Evolutionary conservation across 257 asterid species (phyloP).

Genomic region (Osmanthus fragrans): DNA sequence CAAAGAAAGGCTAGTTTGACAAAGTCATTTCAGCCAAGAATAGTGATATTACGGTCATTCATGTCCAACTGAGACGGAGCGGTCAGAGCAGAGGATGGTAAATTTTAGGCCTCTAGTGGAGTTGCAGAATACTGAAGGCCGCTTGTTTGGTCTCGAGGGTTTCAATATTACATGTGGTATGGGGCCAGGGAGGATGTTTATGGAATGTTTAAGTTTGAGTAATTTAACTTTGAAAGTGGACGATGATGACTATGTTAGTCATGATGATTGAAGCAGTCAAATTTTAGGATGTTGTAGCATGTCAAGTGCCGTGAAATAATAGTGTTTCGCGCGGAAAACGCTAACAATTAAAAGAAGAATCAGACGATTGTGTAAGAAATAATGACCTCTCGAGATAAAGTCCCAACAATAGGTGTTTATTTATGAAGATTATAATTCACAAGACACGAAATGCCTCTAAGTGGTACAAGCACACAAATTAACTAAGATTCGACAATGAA

Average conservation of each 20-base stretch:
- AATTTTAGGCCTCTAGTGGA: conserved; percentile 28
- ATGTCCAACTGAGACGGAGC: conserved; percentile 25
- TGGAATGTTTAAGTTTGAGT: conserved; percentile 75
- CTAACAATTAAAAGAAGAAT: too few relatives aligned
- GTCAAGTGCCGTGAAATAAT: conserved; percentile 40
- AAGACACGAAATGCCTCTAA: too few relatives aligned
- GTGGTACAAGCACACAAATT: too few relatives aligned
- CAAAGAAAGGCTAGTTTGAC: conserved; percentile 22
- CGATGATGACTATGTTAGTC: conserved; percentile 27
- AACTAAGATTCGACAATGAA: too few relatives aligned
- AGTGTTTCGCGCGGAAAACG: too few relatives aligned
- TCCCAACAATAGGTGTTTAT: too few relatives aligned
- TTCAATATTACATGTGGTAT: conserved; percentile 69
- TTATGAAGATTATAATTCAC: too few relatives aligned
- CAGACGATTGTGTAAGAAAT: too few relatives aligned
- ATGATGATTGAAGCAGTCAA: conserved; percentile 61
- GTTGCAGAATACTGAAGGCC: conserved; percentile 44
- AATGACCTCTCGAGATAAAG: too few relatives aligned
- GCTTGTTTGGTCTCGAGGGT: conserved; percentile 58
- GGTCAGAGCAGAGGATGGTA: conserved; percentile 29
- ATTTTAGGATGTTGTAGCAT: conserved; percentile 49
- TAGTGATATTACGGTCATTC: conserved; percentile 25
- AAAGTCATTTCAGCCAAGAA: conserved; percentile 37
- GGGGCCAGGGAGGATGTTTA: conserved; percentile 71
- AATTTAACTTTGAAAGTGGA: conserved; percentile 61